Evolutionary conservation across 2,329 filamentous ascomycete genomes (phyloP), one percentile per base, ranked within the genome.

Genomic region (Hirsutella thompsonii): DNA sequence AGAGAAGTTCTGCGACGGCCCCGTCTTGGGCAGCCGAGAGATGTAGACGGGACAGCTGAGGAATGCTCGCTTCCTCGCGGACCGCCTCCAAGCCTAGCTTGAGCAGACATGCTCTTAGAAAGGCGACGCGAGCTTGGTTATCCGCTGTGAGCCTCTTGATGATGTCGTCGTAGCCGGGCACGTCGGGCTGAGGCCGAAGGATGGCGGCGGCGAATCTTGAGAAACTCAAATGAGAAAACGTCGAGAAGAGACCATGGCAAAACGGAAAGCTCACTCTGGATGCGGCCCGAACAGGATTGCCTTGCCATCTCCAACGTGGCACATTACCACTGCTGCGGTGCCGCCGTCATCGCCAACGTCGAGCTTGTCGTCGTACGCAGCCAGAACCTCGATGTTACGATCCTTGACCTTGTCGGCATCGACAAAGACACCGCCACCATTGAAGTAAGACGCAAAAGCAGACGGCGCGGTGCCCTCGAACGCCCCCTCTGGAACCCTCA

Each of bases 341-440:
- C 76, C 77, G 34, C 75, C 67, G 1, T 86, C 87, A 0, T 81
- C 72, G 41, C 93, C 81, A 3, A 95, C 83, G 49, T 82, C 76
- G 11, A 94, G 59, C 13, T 81, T 67, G 29, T 87, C 81, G 0
- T 71, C 71, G 56, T 92, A 98, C 44, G 72, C 83, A 1, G 90
- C 92, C 20, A 98, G 66, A 6, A 94, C 72, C 59, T 95, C 78
- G 1, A 95, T 76, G 2, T 81, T 83, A 47, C 70, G 64, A 23
- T 73, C 70, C 42, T 68, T 64, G 42, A 76, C 68, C 36, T 71
- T 74, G 3, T 72, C 69, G 2, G 83, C 81, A 61, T 92, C 81
- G 1, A 94, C 85, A 63, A 96, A 98, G 1, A 94, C 79, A 3
- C 92, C 89, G 1, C 92, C 92, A 1, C 92, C 92, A 51, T 98